Conservation (phyloP, 2,329 filamentous ascomycete species). For the Corynespora cassiicola region DNA sequence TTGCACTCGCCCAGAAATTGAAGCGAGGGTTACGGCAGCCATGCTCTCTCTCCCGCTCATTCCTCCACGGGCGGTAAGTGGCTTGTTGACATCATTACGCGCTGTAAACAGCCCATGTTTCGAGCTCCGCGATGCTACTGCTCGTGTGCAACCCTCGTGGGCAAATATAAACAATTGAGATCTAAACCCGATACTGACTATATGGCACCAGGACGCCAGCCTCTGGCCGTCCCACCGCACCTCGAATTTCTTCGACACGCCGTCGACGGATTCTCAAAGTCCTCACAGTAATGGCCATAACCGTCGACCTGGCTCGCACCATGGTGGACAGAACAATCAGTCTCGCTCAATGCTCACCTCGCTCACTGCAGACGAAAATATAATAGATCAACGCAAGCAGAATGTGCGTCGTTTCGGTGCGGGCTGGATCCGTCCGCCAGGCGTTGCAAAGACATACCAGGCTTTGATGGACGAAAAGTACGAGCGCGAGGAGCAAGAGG, state of each 20-base stretch:
- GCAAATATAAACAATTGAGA: conserved; percentile 7
- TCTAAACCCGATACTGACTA: too few species aligned
- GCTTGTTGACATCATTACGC: not conserved
- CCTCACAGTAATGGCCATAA: conserved; percentile 21
- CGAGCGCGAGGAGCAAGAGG: conserved; percentile 85
- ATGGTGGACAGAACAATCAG: conserved; percentile 42
- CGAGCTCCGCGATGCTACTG: conserved; percentile 2
- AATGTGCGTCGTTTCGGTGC: conserved; percentile 88
- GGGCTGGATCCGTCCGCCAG: conserved; percentile 88
- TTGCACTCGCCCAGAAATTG: too few species aligned
- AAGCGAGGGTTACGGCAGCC: too few species aligned
- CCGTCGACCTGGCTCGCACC: conserved; percentile 22
- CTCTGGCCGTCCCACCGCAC: conserved; percentile 37
- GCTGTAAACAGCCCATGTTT: conserved; percentile 7
- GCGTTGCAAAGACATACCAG: conserved; percentile 86
- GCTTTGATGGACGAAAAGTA: conserved; percentile 88
- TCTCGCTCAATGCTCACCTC: conserved; percentile 70
- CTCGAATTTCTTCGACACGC: conserved; percentile 20
- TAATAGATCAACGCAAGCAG: conserved; percentile 75
- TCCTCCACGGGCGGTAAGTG: conserved; percentile 29
- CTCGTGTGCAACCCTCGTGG: not conserved
- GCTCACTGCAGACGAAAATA: conserved; percentile 77
- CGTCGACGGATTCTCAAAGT: conserved; percentile 19
- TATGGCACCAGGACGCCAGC: conserved; percentile 38
- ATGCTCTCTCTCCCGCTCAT: conserved; percentile 37